Percentiles rank a stretch among this genome's conserved stretches.
Conservation (phyloP, 495 filamentous ascomycete species). For the Hyphodiscus hymeniophilus region DNA sequence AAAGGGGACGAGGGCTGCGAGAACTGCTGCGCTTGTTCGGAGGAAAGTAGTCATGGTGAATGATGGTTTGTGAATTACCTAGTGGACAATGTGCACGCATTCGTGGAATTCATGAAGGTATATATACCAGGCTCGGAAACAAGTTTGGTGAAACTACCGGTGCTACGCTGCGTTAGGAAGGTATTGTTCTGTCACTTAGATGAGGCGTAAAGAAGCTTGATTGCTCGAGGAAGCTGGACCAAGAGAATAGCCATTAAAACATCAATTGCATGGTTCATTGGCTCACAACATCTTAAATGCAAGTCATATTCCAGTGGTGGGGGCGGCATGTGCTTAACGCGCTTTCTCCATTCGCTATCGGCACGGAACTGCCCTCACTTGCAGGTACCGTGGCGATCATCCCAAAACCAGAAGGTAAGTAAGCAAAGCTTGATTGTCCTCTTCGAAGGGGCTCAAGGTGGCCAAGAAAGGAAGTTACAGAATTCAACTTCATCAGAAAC, state of each 20-base stretch:
- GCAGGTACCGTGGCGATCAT: not conserved
- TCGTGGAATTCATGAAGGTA: not conserved
- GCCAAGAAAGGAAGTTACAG: too few species aligned
- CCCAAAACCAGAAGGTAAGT: too few species aligned
- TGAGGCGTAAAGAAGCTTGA: not conserved
- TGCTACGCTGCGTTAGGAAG: not conserved
- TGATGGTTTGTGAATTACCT: not conserved
- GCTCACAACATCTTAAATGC: too few species aligned
- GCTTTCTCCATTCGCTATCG: not conserved
- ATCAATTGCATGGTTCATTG: too few species aligned
- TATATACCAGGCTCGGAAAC: not conserved
- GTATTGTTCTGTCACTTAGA: not conserved
- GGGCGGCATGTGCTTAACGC: not conserved
- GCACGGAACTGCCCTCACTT: not conserved
- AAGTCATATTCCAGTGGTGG: too few species aligned
- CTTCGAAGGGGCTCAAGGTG: too few species aligned
- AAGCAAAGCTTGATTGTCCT: too few species aligned
- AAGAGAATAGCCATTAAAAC: too few species aligned
- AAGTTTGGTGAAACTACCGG: not conserved
- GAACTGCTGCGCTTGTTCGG: not conserved
- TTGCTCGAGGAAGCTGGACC: too few species aligned
- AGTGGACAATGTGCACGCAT: too few species aligned
- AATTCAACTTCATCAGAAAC: too few species aligned
- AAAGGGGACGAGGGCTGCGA: conserved; percentile 5
- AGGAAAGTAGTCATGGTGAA: conserved; percentile 5